These are phyloP conservation scores for Tillandsia fasciculata DNA, from an alignment of 176 grass and related monocot species.

Conservation along the genomic window DNA sequence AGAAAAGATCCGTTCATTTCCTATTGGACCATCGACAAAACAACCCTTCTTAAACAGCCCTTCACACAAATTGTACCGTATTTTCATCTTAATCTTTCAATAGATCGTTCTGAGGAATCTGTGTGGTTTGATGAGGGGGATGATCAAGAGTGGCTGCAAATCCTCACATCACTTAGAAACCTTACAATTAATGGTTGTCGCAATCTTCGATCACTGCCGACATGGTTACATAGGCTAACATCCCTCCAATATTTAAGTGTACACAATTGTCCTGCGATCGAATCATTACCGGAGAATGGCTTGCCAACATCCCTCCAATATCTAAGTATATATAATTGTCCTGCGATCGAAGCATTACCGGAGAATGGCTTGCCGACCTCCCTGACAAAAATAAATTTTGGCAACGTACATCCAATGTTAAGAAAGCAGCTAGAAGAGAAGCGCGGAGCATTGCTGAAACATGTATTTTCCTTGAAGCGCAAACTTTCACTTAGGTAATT, in stretches of 20 bases:
- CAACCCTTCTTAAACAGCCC: too few relatives aligned
- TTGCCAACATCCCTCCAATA: conserved; percentile 21
- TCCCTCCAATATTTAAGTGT: conserved; percentile 29
- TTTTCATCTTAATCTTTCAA: neutral
- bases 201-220: neutral
- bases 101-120: neutral
- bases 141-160: neutral
- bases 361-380: neutral
- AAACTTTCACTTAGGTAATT: too few relatives aligned
- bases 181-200: neutral
- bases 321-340: conserved; percentile 30
- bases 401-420: too few relatives aligned
- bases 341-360: conserved; percentile 30
- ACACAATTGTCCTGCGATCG: conserved; percentile 32
- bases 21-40: too few relatives aligned
- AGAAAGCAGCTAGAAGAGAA: too few relatives aligned
- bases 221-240: neutral
- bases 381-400: too few relatives aligned
- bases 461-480: too few relatives aligned
- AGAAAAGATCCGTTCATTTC: too few relatives aligned
- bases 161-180: neutral
- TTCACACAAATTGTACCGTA: neutral
- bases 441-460: too few relatives aligned
- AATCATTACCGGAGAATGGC: conserved; percentile 27
- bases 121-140: neutral